phyloP scores from a whole-genome alignment of 805 yeast genomes.

The Huiozyma sinensis region DNA sequence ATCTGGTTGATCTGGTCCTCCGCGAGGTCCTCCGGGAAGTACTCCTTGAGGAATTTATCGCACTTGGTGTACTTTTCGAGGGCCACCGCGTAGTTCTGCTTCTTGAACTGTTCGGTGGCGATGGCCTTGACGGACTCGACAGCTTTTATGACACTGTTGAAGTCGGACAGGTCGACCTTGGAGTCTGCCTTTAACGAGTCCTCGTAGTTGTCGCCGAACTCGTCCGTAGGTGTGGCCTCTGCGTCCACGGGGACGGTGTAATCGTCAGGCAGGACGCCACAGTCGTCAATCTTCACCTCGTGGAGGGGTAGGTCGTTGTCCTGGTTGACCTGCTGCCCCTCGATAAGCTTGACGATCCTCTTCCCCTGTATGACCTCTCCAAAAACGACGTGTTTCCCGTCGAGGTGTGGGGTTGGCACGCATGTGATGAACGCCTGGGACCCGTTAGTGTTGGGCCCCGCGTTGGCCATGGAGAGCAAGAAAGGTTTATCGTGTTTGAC shows the following conservation, averaged over 20 bases:
- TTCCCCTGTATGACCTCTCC: conserved; percentile 83
- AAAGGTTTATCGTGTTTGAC: conserved; percentile 74
- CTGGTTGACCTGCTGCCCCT: conserved; percentile 51
- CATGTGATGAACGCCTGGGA: conserved; percentile 94
- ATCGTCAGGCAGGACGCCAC: conserved; percentile 66
- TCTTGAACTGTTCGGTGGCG: conserved; percentile 69
- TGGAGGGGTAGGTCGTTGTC: conserved; percentile 58
- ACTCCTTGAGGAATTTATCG: conserved; percentile 54
- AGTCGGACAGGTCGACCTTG: conserved; percentile 44
- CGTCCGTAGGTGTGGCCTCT: conserved; percentile 47
- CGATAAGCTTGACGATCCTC: conserved; percentile 67
- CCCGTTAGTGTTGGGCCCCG: conserved; percentile 93
- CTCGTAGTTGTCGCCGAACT: conserved; percentile 77
- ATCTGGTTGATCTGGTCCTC: conserved; percentile 42
- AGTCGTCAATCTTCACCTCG: conserved; percentile 62
- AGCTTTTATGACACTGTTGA: conserved; percentile 60
- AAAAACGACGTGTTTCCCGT: conserved; percentile 93
- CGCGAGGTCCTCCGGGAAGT: conserved; percentile 46
- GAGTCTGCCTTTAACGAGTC: conserved; percentile 67
- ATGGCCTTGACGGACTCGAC: conserved; percentile 57
- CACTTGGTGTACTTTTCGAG: conserved; percentile 66
- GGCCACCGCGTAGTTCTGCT: conserved; percentile 46
- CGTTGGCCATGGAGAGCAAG: conserved; percentile 90
- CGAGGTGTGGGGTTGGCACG: conserved; percentile 85
- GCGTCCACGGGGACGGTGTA: conserved; percentile 37